phyloP scores from a whole-genome alignment of 1,284 basidiomycete genomes.

The Chiua sp. region DNA sequence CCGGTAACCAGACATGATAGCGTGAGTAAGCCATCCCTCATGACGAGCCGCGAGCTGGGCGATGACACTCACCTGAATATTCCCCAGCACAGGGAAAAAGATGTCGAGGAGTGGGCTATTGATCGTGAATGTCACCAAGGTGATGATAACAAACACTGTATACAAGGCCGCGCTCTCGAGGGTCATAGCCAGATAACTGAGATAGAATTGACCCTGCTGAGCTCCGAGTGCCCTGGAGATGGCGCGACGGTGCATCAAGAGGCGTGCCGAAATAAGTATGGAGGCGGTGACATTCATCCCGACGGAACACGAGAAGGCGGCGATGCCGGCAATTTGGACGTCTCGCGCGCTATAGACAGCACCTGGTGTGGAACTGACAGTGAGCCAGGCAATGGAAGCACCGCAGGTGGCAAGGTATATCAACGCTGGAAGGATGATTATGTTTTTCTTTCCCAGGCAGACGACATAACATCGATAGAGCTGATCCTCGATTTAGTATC shows the following conservation, averaged over 20 bases:
- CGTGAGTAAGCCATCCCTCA: too few relatives aligned
- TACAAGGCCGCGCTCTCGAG: conserved; percentile 32
- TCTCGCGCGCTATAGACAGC: conserved; percentile 11
- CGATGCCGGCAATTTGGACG: conserved; percentile 17
- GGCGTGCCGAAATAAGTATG: conserved; percentile 16
- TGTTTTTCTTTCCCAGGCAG: conserved; percentile 13
- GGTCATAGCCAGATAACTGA: conserved; percentile 29
- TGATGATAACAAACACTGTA: conserved; percentile 14
- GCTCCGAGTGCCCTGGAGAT: conserved; percentile 11
- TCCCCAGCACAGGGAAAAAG: conserved; percentile 26
- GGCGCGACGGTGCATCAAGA: conserved; percentile 19
- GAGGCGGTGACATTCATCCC: conserved; percentile 19
- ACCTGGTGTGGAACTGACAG: conserved; percentile 12
- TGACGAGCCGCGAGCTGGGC: too few relatives aligned
- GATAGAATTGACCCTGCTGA: conserved; percentile 20
- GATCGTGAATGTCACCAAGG: conserved; percentile 14
- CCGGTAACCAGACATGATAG: too few relatives aligned
- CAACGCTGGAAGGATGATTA: background rate
- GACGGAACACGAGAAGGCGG: conserved; percentile 23
- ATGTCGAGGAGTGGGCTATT: conserved; percentile 22
- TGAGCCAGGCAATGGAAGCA: conserved; percentile 21
- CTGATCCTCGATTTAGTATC: conserved; percentile 9
- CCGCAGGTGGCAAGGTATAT: conserved; percentile 26
- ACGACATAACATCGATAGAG: conserved; percentile 33
- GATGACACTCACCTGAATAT: conserved; percentile 20